Base-by-base conservation (phyloP, 2,329 filamentous ascomycete genomes). In the Ceratocystis cacaofunesta region DNA sequence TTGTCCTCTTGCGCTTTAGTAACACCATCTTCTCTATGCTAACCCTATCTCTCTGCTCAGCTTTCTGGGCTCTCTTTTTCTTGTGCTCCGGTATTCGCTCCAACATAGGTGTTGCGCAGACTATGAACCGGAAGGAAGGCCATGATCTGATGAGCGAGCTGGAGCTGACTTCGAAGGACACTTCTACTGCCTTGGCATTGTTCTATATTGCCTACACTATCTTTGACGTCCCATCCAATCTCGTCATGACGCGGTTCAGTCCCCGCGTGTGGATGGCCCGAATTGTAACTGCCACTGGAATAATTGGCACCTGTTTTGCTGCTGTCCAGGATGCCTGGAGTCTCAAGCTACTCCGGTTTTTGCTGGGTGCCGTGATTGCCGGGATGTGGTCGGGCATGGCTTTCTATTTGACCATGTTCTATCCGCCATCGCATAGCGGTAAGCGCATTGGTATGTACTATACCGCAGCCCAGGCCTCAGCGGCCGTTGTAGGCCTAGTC, bases 321-420 rank as follows among this genome's bases (percentile, higher is more conserved):
- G 90, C 89, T 12, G 90, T 94, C 72, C 83, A 85, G 69, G 84
- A 85, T 50, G 88, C 88, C 6, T 95, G 90, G 88, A 94, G 89
- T 71, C 80, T 95, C 70, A 92, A 92, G 82, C 79, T 95, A n/a
- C 80, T 96, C 32, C 86, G 91, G 6, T 86, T 96, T 65, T 80
- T 96, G 10, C 82, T 96, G 5, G 91, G 91, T 61, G 82, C 94
- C 15, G 90, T 95, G 28, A 92, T 92, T 72, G 91, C 91, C 1
- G 91, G 91, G 60, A 91, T 96, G 87, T 96, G 91, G 91, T 91
- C 91, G 0, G 91, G 91, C 62, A 95, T 96, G 91, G 85, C 90
- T 8, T 94, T 94, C 74, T 96, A 95, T 72, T 79, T 96, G 60
- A 95, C 91, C 0, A 80, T 95, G 6, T 96, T 95, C 78, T 96